Percentiles rank a stretch among this genome's conserved stretches.
Evolutionary conservation across 2,329 filamentous ascomycete genomes (phyloP).

Genomic region (Pestalotiopsis sp.): DNA sequence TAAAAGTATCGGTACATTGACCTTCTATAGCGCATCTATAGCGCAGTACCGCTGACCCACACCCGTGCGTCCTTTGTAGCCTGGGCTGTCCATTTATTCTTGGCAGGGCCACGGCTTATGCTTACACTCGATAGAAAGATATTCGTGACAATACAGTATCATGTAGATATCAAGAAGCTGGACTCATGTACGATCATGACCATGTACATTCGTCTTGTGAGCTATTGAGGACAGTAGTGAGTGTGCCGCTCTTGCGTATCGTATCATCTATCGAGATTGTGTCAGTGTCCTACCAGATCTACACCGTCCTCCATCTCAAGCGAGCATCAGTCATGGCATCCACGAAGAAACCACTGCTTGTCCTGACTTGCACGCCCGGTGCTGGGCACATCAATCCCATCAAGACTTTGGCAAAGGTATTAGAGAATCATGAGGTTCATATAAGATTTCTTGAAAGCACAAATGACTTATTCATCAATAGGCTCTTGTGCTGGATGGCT

Average conservation of each 20-base stretch:
- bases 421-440: neutral
- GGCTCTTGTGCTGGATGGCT: conserved; percentile 10
- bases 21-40: too few species aligned
- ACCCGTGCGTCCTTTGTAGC: too few species aligned
- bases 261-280: neutral
- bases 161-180: neutral
- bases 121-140: neutral
- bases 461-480: neutral
- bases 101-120: neutral
- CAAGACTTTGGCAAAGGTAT: conserved; percentile 8
- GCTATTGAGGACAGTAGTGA: neutral
- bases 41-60: too few species aligned
- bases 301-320: neutral
- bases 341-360: conserved; percentile 4
- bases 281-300: neutral
- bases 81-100: neutral
- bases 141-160: neutral
- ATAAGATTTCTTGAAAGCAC: neutral
- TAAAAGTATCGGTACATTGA: too few species aligned
- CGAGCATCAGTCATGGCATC: neutral
- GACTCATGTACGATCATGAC: neutral
- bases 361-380: conserved; percentile 12
- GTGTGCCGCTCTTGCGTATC: neutral
- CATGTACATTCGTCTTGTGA: neutral
- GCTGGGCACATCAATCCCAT: conserved; percentile 10